Conservation (phyloP, 768 basidiomycete species). For the Boletus sp. region DNA sequence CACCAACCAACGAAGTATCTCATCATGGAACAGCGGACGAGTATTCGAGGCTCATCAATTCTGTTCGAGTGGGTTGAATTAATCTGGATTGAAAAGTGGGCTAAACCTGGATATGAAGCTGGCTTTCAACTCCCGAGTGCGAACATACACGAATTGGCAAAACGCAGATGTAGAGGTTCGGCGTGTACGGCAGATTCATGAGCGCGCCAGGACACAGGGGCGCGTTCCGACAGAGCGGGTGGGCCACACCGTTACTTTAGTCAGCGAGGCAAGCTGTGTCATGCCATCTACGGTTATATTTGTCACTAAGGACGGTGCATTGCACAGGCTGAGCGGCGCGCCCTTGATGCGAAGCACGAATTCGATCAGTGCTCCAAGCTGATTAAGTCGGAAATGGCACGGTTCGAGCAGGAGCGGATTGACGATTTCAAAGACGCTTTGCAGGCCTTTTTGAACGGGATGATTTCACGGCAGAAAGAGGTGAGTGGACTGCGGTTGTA, state of each 20-base stretch:
- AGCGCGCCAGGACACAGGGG: slow-evolving; percentile 79
- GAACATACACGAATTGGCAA: slow-evolving; percentile 81
- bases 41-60: slow-evolving; percentile 87
- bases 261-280: slow-evolving; percentile 64
- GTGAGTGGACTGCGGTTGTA: slow-evolving; percentile 34
- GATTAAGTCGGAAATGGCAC: slow-evolving; percentile 82
- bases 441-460: slow-evolving; percentile 81
- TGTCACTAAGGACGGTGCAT: not conserved
- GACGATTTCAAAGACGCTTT: slow-evolving; percentile 89
- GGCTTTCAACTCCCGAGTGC: slow-evolving; percentile 85
- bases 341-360: slow-evolving; percentile 80
- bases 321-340: slow-evolving; percentile 76
- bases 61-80: slow-evolving; percentile 65
- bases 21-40: slow-evolving; percentile 61
- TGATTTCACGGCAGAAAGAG: slow-evolving; percentile 84
- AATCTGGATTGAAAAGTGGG: not conserved
- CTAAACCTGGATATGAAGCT: slow-evolving; percentile 44
- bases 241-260: slow-evolving; percentile 70
- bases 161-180: slow-evolving; percentile 70
- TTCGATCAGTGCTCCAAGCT: slow-evolving; percentile 87
- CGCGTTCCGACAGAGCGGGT: slow-evolving; percentile 67
- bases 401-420: slow-evolving; percentile 92
- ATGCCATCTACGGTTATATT: not conserved
- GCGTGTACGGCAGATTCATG: slow-evolving; percentile 73
- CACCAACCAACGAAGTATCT: not conserved